These are phyloP conservation scores for Podila clonocystis DNA, from an alignment of 192 early-diverging fungal species.

Conservation along the genomic window DNA sequence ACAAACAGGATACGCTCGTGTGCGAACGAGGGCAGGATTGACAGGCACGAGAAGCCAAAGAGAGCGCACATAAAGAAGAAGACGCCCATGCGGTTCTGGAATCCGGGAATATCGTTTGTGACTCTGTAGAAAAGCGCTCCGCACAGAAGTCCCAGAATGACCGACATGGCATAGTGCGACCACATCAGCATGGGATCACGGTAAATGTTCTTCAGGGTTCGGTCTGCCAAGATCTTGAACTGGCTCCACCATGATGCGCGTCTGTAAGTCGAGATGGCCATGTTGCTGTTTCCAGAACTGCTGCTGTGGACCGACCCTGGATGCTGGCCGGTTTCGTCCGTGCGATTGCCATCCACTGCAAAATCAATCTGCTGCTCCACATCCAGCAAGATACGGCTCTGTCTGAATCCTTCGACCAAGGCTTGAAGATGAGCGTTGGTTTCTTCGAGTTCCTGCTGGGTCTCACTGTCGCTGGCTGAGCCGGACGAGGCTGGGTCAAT, in stretches of 20 bases:
- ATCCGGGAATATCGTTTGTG: slow-evolving; percentile 69
- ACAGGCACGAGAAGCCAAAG: slow-evolving; percentile 75
- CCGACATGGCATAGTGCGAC: slow-evolving; percentile 30
- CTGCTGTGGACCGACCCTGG: slow-evolving; percentile 21
- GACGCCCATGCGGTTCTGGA: slow-evolving; percentile 79
- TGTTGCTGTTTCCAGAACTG: slow-evolving; percentile 6
- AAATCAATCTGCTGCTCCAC: slow-evolving; percentile 1
- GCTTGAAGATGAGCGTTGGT: slow-evolving; percentile 18
- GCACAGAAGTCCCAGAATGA: slow-evolving; percentile 50
- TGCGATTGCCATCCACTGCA: neutral
- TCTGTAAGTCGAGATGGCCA: slow-evolving; percentile 51
- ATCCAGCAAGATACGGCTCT: neutral
- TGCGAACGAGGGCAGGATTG: slow-evolving; percentile 70
- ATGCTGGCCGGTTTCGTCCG: neutral
- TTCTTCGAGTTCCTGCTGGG: slow-evolving; percentile 5
- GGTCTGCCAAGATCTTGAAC: slow-evolving; percentile 76
- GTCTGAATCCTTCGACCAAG: slow-evolving; percentile 32
- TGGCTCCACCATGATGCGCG: slow-evolving; percentile 71
- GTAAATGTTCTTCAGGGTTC: slow-evolving; percentile 85
- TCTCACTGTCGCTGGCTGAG: slow-evolving; percentile 24
- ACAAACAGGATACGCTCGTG: slow-evolving; percentile 71
- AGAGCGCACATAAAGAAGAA: slow-evolving; percentile 79
- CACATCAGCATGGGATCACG: slow-evolving; percentile 38
- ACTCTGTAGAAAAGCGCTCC: slow-evolving; percentile 71
- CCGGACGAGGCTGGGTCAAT: slow-evolving; percentile 31